Percentiles rank a stretch among this genome's conserved stretches.
Conservation (phyloP, 192 early-diverging fungal species). For the Coemansia sp. region DNA sequence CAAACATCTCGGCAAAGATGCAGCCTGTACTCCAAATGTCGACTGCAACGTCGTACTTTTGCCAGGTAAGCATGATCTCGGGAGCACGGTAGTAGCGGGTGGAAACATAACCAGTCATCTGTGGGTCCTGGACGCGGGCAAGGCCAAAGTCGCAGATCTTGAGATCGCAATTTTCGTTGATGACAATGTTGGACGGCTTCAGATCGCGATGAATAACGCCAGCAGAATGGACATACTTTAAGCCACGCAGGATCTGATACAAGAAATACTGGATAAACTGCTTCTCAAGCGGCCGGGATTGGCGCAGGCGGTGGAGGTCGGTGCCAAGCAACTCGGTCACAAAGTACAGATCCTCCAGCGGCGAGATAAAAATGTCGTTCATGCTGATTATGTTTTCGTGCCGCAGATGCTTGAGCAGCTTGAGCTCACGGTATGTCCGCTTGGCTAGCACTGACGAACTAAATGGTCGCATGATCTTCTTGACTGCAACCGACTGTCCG, state of each 20-base stretch:
- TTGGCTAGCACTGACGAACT: conserved; percentile 89
- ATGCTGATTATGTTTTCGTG: conserved; percentile 97
- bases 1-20: conserved; percentile 96
- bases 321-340: conserved; percentile 95
- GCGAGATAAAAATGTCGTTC: conserved; percentile 92
- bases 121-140: conserved; percentile 89
- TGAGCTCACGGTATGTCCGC: conserved; percentile 92
- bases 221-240: conserved; percentile 94
- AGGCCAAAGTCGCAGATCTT: conserved; percentile 99
- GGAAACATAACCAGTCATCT: conserved; percentile 98
- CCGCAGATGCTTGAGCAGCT: conserved; percentile 86
- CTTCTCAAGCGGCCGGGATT: conserved; percentile 86
- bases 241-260: conserved; percentile 91
- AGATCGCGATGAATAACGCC: conserved; percentile 95
- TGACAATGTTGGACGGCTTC: conserved; percentile 95
- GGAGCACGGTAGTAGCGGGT: conserved; percentile 97
- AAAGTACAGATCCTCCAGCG: conserved; percentile 95
- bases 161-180: conserved; percentile 97
- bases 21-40: conserved; percentile 96
- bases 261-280: conserved; percentile 98
- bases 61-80: conserved; percentile 98
- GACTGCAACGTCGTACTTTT: conserved; percentile 94
- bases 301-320: conserved; percentile 90
- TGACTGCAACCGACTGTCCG: conserved; percentile 83
- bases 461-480: conserved; percentile 97